phyloP scores from a whole-genome alignment of 2,329 filamentous ascomycete species.

The Pestalotiopsis sp. region DNA sequence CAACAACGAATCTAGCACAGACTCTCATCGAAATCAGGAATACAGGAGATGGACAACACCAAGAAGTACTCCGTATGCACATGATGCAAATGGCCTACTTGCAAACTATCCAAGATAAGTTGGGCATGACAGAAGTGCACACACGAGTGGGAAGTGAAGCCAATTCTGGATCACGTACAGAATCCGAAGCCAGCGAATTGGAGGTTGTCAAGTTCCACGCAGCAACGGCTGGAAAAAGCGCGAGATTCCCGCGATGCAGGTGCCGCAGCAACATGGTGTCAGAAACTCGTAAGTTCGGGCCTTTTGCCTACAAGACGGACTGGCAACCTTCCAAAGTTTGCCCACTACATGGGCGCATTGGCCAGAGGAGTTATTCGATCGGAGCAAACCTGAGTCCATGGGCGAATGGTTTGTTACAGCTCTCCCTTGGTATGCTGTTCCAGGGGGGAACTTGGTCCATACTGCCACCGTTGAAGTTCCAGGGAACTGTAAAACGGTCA shows the following conservation, averaged over 20 bases:
- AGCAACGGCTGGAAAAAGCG: neutral
- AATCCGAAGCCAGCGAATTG: neutral
- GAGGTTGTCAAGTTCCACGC: neutral
- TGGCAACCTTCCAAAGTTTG: neutral
- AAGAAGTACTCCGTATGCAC: neutral
- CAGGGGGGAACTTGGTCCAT: neutral
- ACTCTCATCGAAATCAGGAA: neutral
- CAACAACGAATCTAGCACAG: neutral
- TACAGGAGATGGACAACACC: neutral
- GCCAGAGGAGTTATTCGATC: neutral
- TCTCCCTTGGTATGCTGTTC: neutral
- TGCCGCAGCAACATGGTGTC: neutral
- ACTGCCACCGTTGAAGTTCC: neutral
- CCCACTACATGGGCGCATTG: neutral
- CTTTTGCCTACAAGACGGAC: neutral
- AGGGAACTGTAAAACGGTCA: neutral
- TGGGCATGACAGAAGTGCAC: neutral
- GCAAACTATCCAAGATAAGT: neutral
- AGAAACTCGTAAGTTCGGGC: neutral
- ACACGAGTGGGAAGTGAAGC: neutral
- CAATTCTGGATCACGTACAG: neutral
- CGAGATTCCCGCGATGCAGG: neutral
- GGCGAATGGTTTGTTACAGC: neutral
- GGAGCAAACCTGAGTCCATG: neutral
- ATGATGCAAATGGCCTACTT: neutral